Evolutionary conservation across 345 rosid genomes (phyloP).

Genomic region (Populus deltoides): DNA sequence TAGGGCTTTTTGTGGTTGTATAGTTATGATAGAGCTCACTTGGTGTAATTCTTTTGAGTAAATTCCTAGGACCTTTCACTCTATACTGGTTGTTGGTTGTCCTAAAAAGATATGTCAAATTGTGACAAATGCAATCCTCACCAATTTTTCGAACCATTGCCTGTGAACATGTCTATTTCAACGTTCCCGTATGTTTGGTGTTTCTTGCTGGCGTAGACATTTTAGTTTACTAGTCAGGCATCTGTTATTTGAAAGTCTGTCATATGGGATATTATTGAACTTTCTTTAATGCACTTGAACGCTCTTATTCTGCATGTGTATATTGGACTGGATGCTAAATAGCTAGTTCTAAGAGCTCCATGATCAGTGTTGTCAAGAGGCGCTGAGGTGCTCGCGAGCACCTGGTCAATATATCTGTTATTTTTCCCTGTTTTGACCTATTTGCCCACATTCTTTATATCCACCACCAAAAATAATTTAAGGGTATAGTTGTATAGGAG

Average conservation of each 20-base stretch:
- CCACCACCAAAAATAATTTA: too few species aligned
- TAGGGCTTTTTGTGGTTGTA: neutral
- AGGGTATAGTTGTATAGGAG: too few species aligned
- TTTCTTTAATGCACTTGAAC: neutral
- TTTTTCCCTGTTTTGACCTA: too few species aligned
- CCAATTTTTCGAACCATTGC: neutral
- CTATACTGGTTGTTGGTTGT: neutral
- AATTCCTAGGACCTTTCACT: neutral
- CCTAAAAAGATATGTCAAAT: neutral
- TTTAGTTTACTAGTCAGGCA: neutral
- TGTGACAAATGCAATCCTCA: neutral
- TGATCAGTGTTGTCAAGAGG: neutral
- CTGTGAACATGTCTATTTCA: neutral
- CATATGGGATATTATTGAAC: neutral
- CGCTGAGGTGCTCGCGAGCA: too few species aligned
- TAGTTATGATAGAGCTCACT: neutral
- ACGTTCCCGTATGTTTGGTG: neutral
- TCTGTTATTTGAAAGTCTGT: neutral
- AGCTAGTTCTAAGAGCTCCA: neutral
- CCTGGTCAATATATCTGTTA: too few species aligned
- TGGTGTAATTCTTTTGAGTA: neutral
- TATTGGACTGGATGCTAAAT: neutral
- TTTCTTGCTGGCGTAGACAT: neutral
- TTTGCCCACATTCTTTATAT: too few species aligned
- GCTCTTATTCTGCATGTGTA: neutral